Evolutionary conservation across 768 basidiomycete species (phyloP), one percentile per base, ranked within the genome.

Genomic region (Mycena amicta): DNA sequence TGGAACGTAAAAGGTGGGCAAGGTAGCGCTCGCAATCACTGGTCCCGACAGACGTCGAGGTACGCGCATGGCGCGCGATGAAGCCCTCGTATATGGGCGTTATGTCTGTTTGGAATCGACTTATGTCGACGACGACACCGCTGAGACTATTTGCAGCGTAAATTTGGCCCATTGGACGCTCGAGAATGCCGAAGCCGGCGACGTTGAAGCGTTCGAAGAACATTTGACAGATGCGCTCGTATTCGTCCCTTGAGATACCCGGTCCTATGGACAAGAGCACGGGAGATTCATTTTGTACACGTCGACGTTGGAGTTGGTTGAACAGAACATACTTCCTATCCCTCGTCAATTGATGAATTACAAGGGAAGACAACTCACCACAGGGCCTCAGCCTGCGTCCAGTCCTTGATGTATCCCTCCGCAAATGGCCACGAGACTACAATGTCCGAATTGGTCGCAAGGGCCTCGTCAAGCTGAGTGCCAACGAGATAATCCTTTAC

Each of bases 191-290:
- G 62, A 95, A 84, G 16, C 87, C 91, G 8, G 95, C 88, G 26
- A 90, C 88, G 68, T 95, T 94, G 82, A 95, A 92, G 25, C 91
- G 88, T 69, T 96, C 94, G 66, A 97, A 97, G 74, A 95, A 92
- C 37, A 92, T 80, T 67, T 90, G 92, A 65, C 88, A 89, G 65
- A 89, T 81, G 43, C 80, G 80, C 69, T 95, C 91, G 70, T 89
- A 83, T 8, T 84, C 80, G 33, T 77, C 75, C 52, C 89, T 82
- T 25, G 90, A 82, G 22, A 92, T 81, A 28, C 85, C 83, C 0
- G 87, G 73, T 4, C 80, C 74, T 54, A 95, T 78, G 37, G 88
- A 86, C 56, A 95, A 80, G 29, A 95, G 80, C 54, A 93, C 84
- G 2, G 93, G 92, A 18, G 91, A 94, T 69, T 95, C 92, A 69